A percentile compares a stretch with the other conserved stretches of the same genome.
These are phyloP conservation scores for Fomitiporia mediterranea DNA, from an alignment of 1,284 basidiomycete species.

Conservation along the genomic window DNA sequence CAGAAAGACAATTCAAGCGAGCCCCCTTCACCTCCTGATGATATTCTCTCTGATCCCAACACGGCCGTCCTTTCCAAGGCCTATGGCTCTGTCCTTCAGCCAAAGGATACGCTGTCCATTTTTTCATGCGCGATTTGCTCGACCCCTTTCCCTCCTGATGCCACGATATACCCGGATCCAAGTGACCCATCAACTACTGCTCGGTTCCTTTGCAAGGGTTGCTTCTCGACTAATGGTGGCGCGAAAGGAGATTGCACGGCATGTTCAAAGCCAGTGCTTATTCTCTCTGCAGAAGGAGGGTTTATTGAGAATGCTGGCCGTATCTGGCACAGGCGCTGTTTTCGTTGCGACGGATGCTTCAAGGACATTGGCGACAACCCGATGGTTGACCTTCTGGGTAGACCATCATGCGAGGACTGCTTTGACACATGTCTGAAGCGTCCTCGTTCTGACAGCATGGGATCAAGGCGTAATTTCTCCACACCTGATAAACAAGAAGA, in stretches of 20 bases:
- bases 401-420: conserved; percentile 70
- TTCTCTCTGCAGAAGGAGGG: conserved; percentile 68
- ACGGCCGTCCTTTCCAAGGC: conserved; percentile 69
- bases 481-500: conserved; percentile 33
- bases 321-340: conserved; percentile 77
- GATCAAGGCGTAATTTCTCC: conserved; percentile 16
- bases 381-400: conserved; percentile 75
- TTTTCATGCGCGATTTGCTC: conserved; percentile 66
- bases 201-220: conserved; percentile 66
- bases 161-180: conserved; percentile 78
- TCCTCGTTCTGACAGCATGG: conserved; percentile 34
- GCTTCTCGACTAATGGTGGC: conserved; percentile 66
- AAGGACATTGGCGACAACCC: conserved; percentile 68
- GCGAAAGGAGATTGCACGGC: conserved; percentile 65
- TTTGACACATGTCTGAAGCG: conserved; percentile 68
- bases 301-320: conserved; percentile 64
- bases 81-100: conserved; percentile 75
- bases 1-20: conserved; percentile 39
- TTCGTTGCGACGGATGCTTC: conserved; percentile 65
- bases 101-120: conserved; percentile 61
- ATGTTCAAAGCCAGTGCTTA: conserved; percentile 64
- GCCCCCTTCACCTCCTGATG: conserved; percentile 34
- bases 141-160: conserved; percentile 65
- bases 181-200: conserved; percentile 34
- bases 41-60: conserved; percentile 58